A percentile compares a stretch with the other conserved stretches of the same genome.
These are phyloP conservation scores for Coccinonectria pachysandricola DNA, from an alignment of 2,329 filamentous ascomycete species.

Conservation along the genomic window DNA sequence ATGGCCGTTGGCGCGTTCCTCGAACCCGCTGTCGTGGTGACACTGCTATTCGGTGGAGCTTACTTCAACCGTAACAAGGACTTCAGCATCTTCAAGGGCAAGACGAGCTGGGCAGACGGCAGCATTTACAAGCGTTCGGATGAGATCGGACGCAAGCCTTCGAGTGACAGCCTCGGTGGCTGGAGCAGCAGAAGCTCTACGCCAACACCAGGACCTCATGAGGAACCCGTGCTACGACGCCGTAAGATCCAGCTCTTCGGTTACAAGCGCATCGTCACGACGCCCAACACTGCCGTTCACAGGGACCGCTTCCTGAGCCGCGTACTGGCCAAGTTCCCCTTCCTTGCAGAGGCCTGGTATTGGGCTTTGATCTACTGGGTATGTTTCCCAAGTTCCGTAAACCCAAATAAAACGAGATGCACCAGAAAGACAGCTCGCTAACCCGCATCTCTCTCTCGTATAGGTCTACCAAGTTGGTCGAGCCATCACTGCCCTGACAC, in stretches of 20 bases:
- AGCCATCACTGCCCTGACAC: conserved; percentile 59
- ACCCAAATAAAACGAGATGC: too few species aligned
- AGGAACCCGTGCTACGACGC: conserved; percentile 20
- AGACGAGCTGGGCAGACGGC: conserved; percentile 10
- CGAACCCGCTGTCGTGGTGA: conserved; percentile 32
- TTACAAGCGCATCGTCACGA: conserved; percentile 20
- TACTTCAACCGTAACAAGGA: conserved; percentile 33
- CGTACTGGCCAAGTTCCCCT: conserved; percentile 56
- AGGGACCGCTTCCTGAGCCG: conserved; percentile 29
- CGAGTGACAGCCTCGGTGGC: conserved; percentile 15
- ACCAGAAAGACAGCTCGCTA: too few species aligned
- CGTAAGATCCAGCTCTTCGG: conserved; percentile 25
- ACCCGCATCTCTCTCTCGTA: conserved; percentile 1
- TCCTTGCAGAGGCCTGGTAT: conserved; percentile 66
- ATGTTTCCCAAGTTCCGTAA: too few species aligned
- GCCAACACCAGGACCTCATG: conserved; percentile 17
- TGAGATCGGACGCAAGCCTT: conserved; percentile 17
- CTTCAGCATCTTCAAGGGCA: conserved; percentile 20
- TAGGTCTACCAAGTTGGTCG: conserved; percentile 67
- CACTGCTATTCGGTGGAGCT: conserved; percentile 33
- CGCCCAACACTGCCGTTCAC: conserved; percentile 24
- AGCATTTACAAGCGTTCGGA: conserved; percentile 21
- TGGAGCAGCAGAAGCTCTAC: conserved; percentile 18
- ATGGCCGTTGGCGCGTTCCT: conserved; percentile 32
- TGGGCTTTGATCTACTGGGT: conserved; percentile 73